Conservation (phyloP, 2,329 filamentous ascomycete genomes). For the Alternaria panax region DNA sequence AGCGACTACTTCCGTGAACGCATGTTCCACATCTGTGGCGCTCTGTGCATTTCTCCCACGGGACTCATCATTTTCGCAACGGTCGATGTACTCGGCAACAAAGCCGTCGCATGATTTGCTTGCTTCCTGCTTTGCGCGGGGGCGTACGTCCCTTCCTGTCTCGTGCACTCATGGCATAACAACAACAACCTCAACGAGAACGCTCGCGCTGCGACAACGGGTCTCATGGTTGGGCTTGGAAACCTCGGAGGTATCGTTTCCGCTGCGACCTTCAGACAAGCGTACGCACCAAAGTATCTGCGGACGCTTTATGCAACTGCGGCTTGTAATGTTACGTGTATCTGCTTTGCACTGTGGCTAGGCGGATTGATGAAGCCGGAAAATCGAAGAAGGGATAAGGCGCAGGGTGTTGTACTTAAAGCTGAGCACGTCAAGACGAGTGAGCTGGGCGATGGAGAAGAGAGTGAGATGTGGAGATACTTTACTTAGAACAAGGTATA, state of each 20-base stretch:
- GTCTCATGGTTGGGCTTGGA: constrained; percentile 57
- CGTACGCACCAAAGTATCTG: constrained; percentile 59
- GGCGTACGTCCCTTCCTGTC: constrained; percentile 57
- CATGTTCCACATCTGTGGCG: constrained; percentile 56
- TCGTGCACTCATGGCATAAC: constrained; percentile 62
- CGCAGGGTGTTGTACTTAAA: constrained; percentile 47
- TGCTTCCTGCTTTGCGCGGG: constrained; percentile 56
- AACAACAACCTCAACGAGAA: constrained; percentile 63
- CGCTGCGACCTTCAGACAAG: constrained; percentile 55
- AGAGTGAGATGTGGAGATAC: constrained; percentile 50
- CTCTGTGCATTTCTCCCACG: constrained; percentile 51
- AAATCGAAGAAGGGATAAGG: constrained; percentile 52
- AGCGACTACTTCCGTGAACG: constrained; percentile 57
- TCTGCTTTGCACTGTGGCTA: constrained; percentile 49
- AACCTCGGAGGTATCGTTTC: constrained; percentile 58
- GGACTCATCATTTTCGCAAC: constrained; percentile 56
- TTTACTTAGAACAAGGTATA: constrained; percentile 29
- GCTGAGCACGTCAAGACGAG: constrained; percentile 53
- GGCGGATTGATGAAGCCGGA: constrained; percentile 58
- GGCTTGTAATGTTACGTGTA: constrained; percentile 54
- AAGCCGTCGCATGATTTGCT: constrained; percentile 59
- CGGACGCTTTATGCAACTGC: constrained; percentile 57
- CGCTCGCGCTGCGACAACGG: constrained; percentile 58
- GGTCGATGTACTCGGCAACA: constrained; percentile 53
- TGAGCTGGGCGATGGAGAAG: constrained; percentile 50